Conservation (phyloP, 2,329 filamentous ascomycete genomes). For the Cordyceps farinosa region DNA sequence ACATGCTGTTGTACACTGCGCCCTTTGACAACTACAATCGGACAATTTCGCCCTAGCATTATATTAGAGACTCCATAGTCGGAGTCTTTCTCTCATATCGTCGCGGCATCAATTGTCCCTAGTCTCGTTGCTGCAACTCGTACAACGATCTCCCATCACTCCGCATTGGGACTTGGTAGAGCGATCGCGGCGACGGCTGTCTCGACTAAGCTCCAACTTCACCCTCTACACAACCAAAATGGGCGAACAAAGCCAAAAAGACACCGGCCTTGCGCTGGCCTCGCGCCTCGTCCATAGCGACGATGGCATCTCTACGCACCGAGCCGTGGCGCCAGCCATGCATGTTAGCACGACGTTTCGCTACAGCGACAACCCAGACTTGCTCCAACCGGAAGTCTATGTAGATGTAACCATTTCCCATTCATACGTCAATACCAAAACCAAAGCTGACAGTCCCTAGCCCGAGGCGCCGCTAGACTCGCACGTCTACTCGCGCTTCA, state of each 20-base stretch:
- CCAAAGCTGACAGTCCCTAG: slow-evolving; percentile 30
- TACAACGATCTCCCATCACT: not conserved
- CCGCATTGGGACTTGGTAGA: not conserved
- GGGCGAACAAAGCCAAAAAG: not conserved
- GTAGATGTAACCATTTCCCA: slow-evolving; percentile 47
- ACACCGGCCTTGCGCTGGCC: slow-evolving; percentile 45
- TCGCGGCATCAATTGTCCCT: not conserved
- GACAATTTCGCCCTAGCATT: not conserved
- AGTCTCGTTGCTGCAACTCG: not conserved
- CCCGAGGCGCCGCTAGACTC: slow-evolving; percentile 52
- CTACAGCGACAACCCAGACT: slow-evolving; percentile 67
- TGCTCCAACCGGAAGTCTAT: slow-evolving; percentile 52
- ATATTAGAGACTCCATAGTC: not conserved
- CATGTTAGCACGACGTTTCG: slow-evolving; percentile 91
- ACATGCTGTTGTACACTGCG: not conserved
- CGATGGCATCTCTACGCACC: slow-evolving; percentile 67
- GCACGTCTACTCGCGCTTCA: slow-evolving; percentile 80
- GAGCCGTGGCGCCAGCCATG: slow-evolving; percentile 82
- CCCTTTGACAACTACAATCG: slow-evolving; percentile 3
- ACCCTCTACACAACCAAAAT: not conserved
- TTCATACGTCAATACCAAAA: not conserved
- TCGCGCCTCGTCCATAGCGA: slow-evolving; percentile 80
- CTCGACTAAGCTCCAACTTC: not conserved
- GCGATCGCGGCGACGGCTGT: not conserved
- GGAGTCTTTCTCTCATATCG: not conserved